These are phyloP conservation scores for Pueraria montana DNA, from an alignment of 306 rosid species.

Conservation along the genomic window DNA sequence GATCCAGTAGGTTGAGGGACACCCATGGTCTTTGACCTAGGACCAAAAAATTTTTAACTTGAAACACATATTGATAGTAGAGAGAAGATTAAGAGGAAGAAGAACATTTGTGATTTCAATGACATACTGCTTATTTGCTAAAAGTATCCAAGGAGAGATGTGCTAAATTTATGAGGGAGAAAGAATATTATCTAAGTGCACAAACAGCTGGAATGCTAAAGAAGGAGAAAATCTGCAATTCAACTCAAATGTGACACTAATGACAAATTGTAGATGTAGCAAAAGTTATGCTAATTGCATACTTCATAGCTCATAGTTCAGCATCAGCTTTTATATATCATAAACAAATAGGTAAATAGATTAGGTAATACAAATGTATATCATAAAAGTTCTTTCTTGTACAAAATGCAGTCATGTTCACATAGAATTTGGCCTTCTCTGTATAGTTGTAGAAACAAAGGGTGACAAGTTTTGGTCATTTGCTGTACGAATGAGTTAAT, in stretches of 20 bases:
- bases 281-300: background rate
- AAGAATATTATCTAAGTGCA: background rate
- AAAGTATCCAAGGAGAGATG: background rate
- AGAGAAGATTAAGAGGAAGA: constrained; percentile 4
- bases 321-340: background rate
- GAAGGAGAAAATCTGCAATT: background rate
- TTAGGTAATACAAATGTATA: background rate
- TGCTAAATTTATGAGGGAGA: background rate
- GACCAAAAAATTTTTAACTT: no score
- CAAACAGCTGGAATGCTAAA: background rate
- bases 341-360: background rate
- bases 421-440: constrained; percentile 15
- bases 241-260: background rate
- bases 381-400: background rate
- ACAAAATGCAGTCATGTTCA: background rate
- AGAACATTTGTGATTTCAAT: background rate
- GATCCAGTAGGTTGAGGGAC: no score
- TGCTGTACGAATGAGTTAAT: constrained; percentile 33
- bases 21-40: no score
- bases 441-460: constrained; percentile 8
- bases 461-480: constrained; percentile 19
- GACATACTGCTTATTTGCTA: background rate
- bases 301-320: background rate
- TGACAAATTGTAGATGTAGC: background rate
- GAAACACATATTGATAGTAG: background rate